Evolutionary conservation across 257 asterid genomes (phyloP).

Genomic region (Przewalskia tangutica): DNA sequence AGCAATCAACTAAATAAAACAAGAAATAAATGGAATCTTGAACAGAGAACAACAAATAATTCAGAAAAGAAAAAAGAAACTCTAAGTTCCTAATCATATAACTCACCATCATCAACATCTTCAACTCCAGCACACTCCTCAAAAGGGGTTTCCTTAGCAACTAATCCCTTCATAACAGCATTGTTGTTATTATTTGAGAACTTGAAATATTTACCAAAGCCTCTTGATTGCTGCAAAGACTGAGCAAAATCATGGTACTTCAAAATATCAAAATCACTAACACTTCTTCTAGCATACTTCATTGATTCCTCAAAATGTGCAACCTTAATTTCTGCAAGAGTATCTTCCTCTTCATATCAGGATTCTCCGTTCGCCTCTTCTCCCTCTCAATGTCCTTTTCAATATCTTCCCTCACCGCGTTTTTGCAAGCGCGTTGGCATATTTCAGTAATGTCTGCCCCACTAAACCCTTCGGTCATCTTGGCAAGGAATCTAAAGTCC

Average conservation of each 20-base stretch:
- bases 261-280: conserved; percentile 50
- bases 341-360: conserved; percentile 53
- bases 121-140: conserved; percentile 37
- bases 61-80: not conserved
- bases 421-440: conserved; percentile 56
- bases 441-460: conserved; percentile 60
- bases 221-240: conserved; percentile 62
- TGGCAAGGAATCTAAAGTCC: conserved; percentile 47
- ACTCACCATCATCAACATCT: conserved; percentile 31
- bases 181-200: conserved; percentile 37
- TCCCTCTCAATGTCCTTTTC: conserved; percentile 58
- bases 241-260: conserved; percentile 59
- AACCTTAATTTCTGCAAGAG: conserved; percentile 40
- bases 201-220: conserved; percentile 42
- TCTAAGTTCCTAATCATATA: conserved; percentile 25
- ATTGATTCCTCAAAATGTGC: conserved; percentile 64
- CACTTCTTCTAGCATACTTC: conserved; percentile 59
- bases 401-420: conserved; percentile 46
- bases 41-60: not conserved
- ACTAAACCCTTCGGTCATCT: conserved; percentile 54
- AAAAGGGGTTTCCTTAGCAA: conserved; percentile 34
- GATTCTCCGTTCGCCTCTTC: conserved; percentile 33
- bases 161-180: too few relatives aligned
- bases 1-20: not conserved
- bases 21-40: not conserved